Base-by-base conservation (phyloP, 129 eudicot genomes). In the Erigeron canadensis region DNA sequence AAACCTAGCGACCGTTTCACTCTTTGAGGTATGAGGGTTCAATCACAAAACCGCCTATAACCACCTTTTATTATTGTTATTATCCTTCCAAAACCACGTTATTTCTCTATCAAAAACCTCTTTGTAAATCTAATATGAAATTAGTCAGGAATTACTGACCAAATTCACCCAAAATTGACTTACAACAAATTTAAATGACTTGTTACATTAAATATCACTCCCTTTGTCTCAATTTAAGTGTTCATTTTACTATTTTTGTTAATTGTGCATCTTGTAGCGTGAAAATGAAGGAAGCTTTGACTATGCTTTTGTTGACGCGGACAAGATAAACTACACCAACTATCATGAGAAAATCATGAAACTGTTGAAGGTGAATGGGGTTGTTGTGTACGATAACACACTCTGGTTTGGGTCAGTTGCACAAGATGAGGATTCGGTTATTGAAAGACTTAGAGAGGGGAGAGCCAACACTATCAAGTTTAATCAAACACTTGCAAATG, bases 281-380 rank as follows among this genome's bases (percentile, higher is more conserved):
- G 77, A 71, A 0, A 83, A 88, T 8, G 82, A 69, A 64, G 88
- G 82, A 39, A 83, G 82, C 13, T 88, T 81, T 17, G 95, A 85
- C 72, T 88, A 75, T 75, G 91, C 85, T 28, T 86, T 81, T 47
- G 87, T 86, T 43, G 96, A 88, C 42, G 91, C 96, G 8, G 96
- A 89, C 77, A 86, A 89, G 72, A 17, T 6, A 1, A 89, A 82
- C 47, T 81, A 86, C 58, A 15, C 46, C 65, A 83, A 86, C 16
- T 88, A 88, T 40, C 91, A 88, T 4, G 91, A 88, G 70, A 69
- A 72, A 74, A 34, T 88, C 42, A 13, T 83, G 78, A 77, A 83
- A 40, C 77, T 88, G 37, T 22, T 88, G 74, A 88, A 83, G 75
- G 78, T 80, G 5, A 89, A 87, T 5, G 91, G 89, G 21, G 21